A percentile compares a stretch with the other conserved stretches of the same genome.
phyloP scores from a whole-genome alignment of 2,329 filamentous ascomycete species.

The Xylariomycetidae sp. region DNA sequence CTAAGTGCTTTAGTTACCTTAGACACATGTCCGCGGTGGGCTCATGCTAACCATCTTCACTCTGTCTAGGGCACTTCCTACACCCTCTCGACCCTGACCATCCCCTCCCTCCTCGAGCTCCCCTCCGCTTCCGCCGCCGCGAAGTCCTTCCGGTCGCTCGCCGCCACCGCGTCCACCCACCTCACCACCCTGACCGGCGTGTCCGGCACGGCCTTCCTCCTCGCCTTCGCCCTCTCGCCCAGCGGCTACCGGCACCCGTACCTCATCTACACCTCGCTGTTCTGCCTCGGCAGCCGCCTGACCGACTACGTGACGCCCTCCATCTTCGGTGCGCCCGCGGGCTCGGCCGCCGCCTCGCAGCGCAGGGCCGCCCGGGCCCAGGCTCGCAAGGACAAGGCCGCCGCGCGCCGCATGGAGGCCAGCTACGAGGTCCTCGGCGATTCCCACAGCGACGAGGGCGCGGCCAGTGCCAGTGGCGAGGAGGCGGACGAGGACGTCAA shows the following conservation, averaged over 20 bases:
- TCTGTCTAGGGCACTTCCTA: conserved; percentile 81
- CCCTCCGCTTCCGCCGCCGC: conserved; percentile 67
- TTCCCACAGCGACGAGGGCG: conserved; percentile 44
- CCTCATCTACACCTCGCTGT: conserved; percentile 74
- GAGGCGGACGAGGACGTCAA: conserved; percentile 45
- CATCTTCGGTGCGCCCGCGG: conserved; percentile 26
- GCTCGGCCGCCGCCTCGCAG: conserved; percentile 21
- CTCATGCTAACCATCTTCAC: no score
- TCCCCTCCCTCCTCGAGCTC: conserved; percentile 75
- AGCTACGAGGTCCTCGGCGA: conserved; percentile 63
- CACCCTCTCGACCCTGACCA: conserved; percentile 68
- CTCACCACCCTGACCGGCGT: conserved; percentile 62
- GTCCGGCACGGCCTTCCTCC: conserved; percentile 64
- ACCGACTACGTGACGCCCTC: conserved; percentile 43
- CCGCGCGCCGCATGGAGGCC: conserved; percentile 52
- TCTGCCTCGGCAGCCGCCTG: conserved; percentile 57
- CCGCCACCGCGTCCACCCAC: conserved; percentile 56
- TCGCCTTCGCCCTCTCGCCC: conserved; percentile 74
- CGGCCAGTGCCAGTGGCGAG: conserved; percentile 30
- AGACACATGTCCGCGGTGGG: no score
- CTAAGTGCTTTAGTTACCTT: conserved; percentile 8
- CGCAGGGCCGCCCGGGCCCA: conserved; percentile 25
- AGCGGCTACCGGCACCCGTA: conserved; percentile 76
- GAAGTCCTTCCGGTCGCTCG: conserved; percentile 64
- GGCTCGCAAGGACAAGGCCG: conserved; percentile 23